Percentiles rank a stretch among this genome's conserved stretches.
These are phyloP conservation scores for Rhodotorula sp. DNA, from an alignment of 1,284 basidiomycete genomes.

Conservation along the genomic window DNA sequence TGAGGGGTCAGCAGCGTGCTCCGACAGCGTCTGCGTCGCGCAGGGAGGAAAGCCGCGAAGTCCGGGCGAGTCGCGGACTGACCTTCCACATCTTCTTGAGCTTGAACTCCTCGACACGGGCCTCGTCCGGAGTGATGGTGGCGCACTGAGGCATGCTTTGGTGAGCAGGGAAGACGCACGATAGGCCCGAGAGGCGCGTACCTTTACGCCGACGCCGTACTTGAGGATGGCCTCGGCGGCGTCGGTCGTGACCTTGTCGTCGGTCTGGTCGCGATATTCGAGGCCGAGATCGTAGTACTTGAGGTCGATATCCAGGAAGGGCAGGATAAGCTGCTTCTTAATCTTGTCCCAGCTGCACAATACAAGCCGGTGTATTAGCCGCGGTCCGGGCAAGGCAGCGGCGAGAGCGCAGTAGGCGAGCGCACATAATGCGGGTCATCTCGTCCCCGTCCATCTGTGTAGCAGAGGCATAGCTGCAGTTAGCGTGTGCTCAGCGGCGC, in stretches of 20 bases:
- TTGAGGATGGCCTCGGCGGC: conserved; percentile 68
- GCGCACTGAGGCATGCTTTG: conserved; percentile 64
- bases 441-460: conserved; percentile 70
- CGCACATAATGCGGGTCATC: conserved; percentile 81
- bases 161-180: not conserved
- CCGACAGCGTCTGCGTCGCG: too few relatives aligned
- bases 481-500: not conserved
- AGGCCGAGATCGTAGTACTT: conserved; percentile 94
- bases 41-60: not conserved
- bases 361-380: not conserved
- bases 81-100: conserved; percentile 82
- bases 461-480: too few relatives aligned
- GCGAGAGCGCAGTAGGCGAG: not conserved
- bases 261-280: conserved; percentile 62
- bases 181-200: conserved; percentile 13
- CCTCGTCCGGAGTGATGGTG: conserved; percentile 97
- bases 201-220: conserved; percentile 87
- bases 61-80: too few relatives aligned
- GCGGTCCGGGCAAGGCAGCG: not conserved
- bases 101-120: conserved; percentile 89
- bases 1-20: not conserved
- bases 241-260: conserved; percentile 90
- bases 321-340: conserved; percentile 75
- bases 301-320: conserved; percentile 92
- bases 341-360: conserved; percentile 42